Conservation (phyloP, 2,329 filamentous ascomycete genomes). For the Arthrobotrys sphaeroides region DNA sequence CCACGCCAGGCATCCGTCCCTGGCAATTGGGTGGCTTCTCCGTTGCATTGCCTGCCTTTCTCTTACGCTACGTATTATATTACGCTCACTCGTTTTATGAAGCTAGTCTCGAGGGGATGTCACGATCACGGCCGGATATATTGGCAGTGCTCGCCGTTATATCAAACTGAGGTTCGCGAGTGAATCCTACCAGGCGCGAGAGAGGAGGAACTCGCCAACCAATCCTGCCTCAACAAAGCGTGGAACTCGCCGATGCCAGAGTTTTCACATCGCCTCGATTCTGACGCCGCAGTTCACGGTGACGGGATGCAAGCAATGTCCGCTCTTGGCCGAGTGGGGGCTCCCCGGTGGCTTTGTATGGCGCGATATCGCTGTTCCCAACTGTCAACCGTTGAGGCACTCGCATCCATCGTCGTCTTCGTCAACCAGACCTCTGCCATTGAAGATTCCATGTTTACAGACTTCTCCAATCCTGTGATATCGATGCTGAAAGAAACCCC, state of each 20-base stretch:
- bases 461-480: constrained; percentile 30
- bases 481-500: constrained; percentile 9
- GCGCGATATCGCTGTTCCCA: constrained; percentile 7
- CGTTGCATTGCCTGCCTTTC: background rate
- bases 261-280: constrained; percentile 11
- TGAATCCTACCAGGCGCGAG: background rate
- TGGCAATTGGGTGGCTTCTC: constrained; percentile 31
- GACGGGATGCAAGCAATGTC: no score
- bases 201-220: constrained; percentile 40
- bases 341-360: no score
- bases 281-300: background rate
- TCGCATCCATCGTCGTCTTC: no score
- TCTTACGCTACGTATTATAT: background rate
- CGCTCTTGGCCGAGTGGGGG: background rate
- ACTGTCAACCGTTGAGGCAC: no score
- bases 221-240: constrained; percentile 29
- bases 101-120: constrained; percentile 12
- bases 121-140: no score
- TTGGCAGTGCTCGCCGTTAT: background rate
- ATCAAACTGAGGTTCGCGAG: no score
- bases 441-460: no score
- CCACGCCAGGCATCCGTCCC: constrained; percentile 24
- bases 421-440: no score
- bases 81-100: no score
- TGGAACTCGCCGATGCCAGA: constrained; percentile 38